Evolutionary conservation across 306 rosid species (phyloP), one percentile per base, ranked within the genome.

Genomic region (Fragaria ananassa): DNA sequence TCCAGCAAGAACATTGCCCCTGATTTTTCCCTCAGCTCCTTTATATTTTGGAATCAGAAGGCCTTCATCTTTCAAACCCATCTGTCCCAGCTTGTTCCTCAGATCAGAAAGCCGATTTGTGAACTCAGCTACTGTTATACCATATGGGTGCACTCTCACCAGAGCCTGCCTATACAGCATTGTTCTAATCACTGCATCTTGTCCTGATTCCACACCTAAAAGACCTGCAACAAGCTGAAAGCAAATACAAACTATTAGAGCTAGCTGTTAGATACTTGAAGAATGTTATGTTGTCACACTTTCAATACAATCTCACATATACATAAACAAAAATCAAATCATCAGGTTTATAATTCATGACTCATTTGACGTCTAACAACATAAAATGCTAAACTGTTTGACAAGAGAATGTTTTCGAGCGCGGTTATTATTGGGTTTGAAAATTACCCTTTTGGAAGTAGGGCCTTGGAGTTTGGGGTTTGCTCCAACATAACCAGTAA

Each of bases 401-500:
- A 6, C 4, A 19, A 25, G 51, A 18, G 51, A 37, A 64, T 23
- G 25, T 64, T 18, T 31, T 6, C 3, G 21, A 64, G 29, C 21
- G 35, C 5, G n/a, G 67, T 61, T 14, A 14, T 12, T 67, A 11
- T 19, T 67, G 72, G 49, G 73, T 45, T 45, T 69, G 74, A 51
- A 47, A 34, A 47, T 46, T 86, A 90, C 93, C 88, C 42, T 64
- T 49, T 19, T 86, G 51, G 92, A 78, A 74, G 76, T 3, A 77
- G 83, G 1, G 53, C 56, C 69, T 74, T 76, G 76, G 35, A 94
- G 87, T 42, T 34, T 71, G 2, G 95, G 93, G 71, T 64, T 90
- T 34, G 96, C 44, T 51, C 95, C 96, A 57, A 86, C 98, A 74
- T 94, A 91, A 27, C 91, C 95, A 9, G 98, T 90, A 71, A 94